Evolutionary conservation across 352 stramenopile species (phyloP), one percentile per base, ranked within the genome.

Genomic region (Phytophthora kernoviae): DNA sequence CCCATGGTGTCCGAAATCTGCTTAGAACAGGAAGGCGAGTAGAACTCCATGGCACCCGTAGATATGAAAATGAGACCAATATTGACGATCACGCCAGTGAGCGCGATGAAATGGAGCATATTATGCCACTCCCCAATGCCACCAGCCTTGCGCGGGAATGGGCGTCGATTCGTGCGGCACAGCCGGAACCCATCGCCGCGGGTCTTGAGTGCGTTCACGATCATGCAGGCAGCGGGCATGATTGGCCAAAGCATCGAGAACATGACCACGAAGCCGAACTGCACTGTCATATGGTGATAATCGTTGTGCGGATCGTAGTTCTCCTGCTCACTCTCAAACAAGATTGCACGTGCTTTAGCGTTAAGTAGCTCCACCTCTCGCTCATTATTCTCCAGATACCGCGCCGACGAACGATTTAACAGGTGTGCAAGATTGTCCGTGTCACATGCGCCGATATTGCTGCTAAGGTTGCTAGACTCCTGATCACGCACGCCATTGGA

Each of bases 181-280:
- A 94, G 37, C 2, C 84, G 82, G 50, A 87, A 94, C 5, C 79
- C 82, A 41, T 94, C 84, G 21, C 81, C 82, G 20, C 84, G 84
- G 10, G 86, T 84, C 55, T 94, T 94, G 37, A 94, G 76, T 32
- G 82, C 81, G 42, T 94, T 94, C 20, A 94, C 73, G 30, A 89
- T 41, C 64, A 94, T 87, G 32, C 84, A 94, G 12, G 70, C 81
- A 22, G 79, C 69, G 24, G 84, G 84, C 84, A 94, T 94, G 14
- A 81, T 73, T 24, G 84, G 84, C 84, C 84, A 94, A 22, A 94
- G 65, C 73, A 87, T 94, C 22, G 82, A 92, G 51, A 94, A 94
- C 84, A 94, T 94, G 57, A 92, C 82, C 14, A 92, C 82, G 48
- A 94, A 94, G 39, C 84, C 84, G 58, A 90, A 94, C 62, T 94